Evolutionary conservation across 768 basidiomycete genomes (phyloP).

Genomic region (Astraeus odoratus): DNA sequence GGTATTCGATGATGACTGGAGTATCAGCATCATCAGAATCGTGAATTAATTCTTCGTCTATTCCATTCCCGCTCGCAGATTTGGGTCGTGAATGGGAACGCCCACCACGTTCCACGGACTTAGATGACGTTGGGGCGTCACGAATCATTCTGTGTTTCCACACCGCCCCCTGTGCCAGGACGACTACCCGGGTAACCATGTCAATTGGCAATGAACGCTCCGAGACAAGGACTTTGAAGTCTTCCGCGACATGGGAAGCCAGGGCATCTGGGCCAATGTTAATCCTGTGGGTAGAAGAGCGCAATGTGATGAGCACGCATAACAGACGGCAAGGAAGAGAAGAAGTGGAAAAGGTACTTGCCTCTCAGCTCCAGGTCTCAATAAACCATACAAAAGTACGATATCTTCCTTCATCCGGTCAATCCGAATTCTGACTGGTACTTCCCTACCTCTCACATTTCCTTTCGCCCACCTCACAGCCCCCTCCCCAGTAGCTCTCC

Average conservation of each 20-base stretch:
- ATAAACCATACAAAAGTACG: slow-evolving; percentile 71
- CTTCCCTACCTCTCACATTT: slow-evolving; percentile 26
- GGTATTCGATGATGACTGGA: slow-evolving; percentile 42
- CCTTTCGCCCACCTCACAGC: slow-evolving; percentile 36
- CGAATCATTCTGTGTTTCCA: slow-evolving; percentile 81
- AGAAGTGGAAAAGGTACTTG: slow-evolving; percentile 33
- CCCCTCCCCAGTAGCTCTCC: slow-evolving; percentile 59
- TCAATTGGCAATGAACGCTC: slow-evolving; percentile 70
- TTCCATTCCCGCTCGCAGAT: not conserved
- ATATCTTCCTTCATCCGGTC: slow-evolving; percentile 68
- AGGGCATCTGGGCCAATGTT: slow-evolving; percentile 45
- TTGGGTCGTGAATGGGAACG: slow-evolving; percentile 10
- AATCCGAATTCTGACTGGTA: slow-evolving; percentile 46
- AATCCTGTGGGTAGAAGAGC: slow-evolving; percentile 5
- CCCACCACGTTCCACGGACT: not conserved
- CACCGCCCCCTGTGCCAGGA: slow-evolving; percentile 72
- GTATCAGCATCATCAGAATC: not conserved
- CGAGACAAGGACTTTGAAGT: slow-evolving; percentile 56
- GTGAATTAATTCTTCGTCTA: not conserved
- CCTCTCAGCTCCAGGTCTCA: slow-evolving; percentile 53
- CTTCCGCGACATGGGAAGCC: slow-evolving; percentile 41
- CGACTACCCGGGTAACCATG: slow-evolving; percentile 64
- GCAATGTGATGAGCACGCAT: slow-evolving; percentile 5
- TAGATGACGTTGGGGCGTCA: slow-evolving; percentile 17
- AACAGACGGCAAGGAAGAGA: too few relatives aligned